Evolutionary conservation across 2,329 filamentous ascomycete species (phyloP), one percentile per base, ranked within the genome.

Genomic region (Drechslerella dactyloides): DNA sequence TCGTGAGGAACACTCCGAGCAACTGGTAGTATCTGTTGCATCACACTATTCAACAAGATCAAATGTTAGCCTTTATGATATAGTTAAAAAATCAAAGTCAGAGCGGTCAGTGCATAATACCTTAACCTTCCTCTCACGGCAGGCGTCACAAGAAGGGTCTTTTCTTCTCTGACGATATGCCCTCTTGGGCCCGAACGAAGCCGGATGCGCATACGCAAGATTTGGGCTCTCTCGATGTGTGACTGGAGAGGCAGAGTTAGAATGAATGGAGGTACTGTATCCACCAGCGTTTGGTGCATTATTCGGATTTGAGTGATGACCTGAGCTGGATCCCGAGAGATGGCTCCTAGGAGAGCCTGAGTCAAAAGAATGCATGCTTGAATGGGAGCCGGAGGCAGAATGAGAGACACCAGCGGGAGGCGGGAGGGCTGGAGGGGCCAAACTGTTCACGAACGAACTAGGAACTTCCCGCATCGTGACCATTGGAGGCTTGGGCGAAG

Each of bases 101-200:
- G 75, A 76, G 59, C 48, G 40, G 19, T 27, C 13, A 40, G 27
- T 52, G 73, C 44, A 42, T n/a, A 54, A 30, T 68, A 78, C 77
- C 75, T 90, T 90, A 78, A 90, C 87, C 80, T 90, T 90, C 74
- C 87, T 82, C 77, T 99, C 94, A 70, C 94, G 86, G 79, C 94
- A 99, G 56, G 94, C 94, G 82, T 99, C 94, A 80, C 94, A 99
- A 78, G 92, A 97, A 0, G 94, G 94, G 77, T 99, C 94, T 79
- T 99, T 99, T 76, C 94, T 86, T 75, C 94, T 85, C 79, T 99
- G 94, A 23, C 94, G 87, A 81, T 97, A 99, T 1, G 94, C 93
- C 78, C 94, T 85, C 80, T 97, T 97, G 8, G 69, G 61, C 10
- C 69, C 69, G 40, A 72, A 65, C 6, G 68, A 46, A 27, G 68